Base-by-base conservation (phyloP, 371 early-diverging fungal genomes). In the Thermomucor indicae-seudaticae region DNA sequence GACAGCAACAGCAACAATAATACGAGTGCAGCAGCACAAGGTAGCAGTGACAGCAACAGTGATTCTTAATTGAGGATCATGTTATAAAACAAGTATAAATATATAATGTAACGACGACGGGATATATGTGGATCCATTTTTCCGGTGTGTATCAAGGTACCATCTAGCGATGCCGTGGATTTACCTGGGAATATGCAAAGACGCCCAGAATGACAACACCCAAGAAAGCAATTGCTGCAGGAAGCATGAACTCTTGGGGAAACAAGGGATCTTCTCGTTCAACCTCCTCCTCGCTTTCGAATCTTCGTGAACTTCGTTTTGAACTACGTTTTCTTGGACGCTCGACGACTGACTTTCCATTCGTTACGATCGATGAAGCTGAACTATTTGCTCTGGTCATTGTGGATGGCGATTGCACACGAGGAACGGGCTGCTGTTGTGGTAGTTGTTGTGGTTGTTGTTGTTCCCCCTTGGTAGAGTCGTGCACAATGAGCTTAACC, bases 401-500 rank as follows among this genome's bases (percentile, higher is more conserved):
- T 10, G 44, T 23, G 7, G 25, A 25, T 16, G 43, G 27, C 28
- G 25, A 25, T 24, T 4, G n/a, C 14, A n/a, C 16, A 5, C 6
- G 12, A 11, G 11, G 3, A 42, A 6, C 22, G 4, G 43, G 32
- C 7, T 17, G 11, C 14, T 2, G 49, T 37, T 5, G 24, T 12
- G n/a, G 41, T 22, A 28, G 16, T 17, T 23, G 38, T 27, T 12
- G 38, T 46, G 10, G n/a, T 20, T 14, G 17, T 29, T 6, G 31
- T 6, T 10, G 47, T 16, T 44, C 51, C 3, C 51, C 49, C 28
- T 42, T 48, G 7, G 42, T 38, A 17, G 63, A 53, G 43, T 81
- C 84, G 10, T 80, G 75, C 16, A 81, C 70, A 54, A 75, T 72
- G 41, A 95, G 66, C 69, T 85, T 73, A 19, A 95, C 84, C 14